These are phyloP conservation scores for Hemisphaericaspora nanyangensis DNA, from an alignment of 805 yeast species.

Conservation along the genomic window DNA sequence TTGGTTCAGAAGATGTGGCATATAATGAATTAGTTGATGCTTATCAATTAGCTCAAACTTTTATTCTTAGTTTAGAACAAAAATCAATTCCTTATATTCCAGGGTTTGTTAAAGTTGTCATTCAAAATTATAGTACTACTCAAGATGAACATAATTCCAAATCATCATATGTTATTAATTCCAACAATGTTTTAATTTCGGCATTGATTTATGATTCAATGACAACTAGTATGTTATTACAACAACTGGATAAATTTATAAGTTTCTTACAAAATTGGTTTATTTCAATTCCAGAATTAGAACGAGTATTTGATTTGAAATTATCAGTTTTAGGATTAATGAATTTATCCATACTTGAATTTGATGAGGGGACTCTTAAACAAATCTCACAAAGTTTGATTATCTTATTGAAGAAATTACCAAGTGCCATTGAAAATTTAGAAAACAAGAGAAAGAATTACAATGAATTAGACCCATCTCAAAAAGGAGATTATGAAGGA, in stretches of 20 bases:
- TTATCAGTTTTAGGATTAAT: conserved; percentile 67
- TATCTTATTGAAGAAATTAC: conserved; percentile 50
- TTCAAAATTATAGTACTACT: conserved; percentile 9
- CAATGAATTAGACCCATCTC: conserved; percentile 13
- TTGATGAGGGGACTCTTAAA: conserved; percentile 14
- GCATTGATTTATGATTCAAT: conserved; percentile 60
- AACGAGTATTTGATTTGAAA: conserved; percentile 79
- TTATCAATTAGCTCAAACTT: conserved; percentile 61
- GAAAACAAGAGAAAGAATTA: conserved; percentile 62
- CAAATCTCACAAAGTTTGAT: conserved; percentile 10
- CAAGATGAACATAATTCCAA: conserved; percentile 19
- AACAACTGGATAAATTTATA: conserved; percentile 36
- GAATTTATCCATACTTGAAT: conserved; percentile 31
- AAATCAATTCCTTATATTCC: conserved; percentile 45
- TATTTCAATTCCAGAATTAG: conserved; percentile 47
- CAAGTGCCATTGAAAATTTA: conserved; percentile 63
- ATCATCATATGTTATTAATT: conserved; percentile 40
- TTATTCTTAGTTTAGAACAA: conserved; percentile 53
- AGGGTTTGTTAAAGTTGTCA: conserved; percentile 41
- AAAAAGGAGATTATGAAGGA: conserved; percentile 7
- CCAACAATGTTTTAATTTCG: conserved; percentile 62
- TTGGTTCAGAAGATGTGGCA: conserved; percentile 28
- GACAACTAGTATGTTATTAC: conserved; percentile 48
- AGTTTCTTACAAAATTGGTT: conserved; percentile 70
- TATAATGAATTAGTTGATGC: conserved; percentile 54